Conservation (phyloP, 768 basidiomycete genomes). For the Kwoniella sp. region DNA sequence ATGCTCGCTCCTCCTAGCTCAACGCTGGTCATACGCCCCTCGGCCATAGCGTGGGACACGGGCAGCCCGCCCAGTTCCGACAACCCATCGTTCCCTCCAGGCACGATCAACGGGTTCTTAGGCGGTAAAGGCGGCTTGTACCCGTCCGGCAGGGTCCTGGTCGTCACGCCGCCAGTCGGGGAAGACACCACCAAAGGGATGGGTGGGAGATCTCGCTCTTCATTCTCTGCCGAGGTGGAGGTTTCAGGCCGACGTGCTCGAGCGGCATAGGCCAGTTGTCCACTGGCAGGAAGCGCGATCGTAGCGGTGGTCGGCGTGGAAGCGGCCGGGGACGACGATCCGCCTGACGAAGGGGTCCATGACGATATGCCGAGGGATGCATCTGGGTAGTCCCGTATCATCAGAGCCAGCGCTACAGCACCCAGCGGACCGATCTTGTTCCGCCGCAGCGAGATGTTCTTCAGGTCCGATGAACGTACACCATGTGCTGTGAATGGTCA, state of each 20-base stretch:
- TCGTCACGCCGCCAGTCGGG: slow-evolving; percentile 30
- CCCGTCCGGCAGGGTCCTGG: slow-evolving; percentile 44
- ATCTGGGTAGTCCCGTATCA: slow-evolving; percentile 95
- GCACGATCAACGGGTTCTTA: slow-evolving; percentile 54
- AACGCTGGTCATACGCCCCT: slow-evolving; percentile 24
- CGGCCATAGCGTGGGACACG: slow-evolving; percentile 25
- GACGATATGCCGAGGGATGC: slow-evolving; percentile 53
- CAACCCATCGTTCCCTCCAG: slow-evolving; percentile 36
- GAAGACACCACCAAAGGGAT: slow-evolving; percentile 35
- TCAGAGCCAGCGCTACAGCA: slow-evolving; percentile 84
- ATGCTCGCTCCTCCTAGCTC: slow-evolving; percentile 51
- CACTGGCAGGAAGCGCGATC: background rate
- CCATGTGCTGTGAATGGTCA: slow-evolving; percentile 60
- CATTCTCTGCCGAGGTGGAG: slow-evolving; percentile 7
- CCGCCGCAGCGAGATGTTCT: slow-evolving; percentile 82
- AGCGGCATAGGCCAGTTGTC: background rate
- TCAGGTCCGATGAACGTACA: slow-evolving; percentile 74
- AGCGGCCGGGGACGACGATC: slow-evolving; percentile 5
- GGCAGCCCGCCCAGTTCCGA: slow-evolving; percentile 55
- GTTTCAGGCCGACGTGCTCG: slow-evolving; percentile 7
- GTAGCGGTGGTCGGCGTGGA: background rate
- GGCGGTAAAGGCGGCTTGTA: slow-evolving; percentile 56
- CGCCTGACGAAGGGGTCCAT: slow-evolving; percentile 29
- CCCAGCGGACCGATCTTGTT: slow-evolving; percentile 81
- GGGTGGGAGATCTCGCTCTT: slow-evolving; percentile 32